Evolutionary conservation across 2,329 filamentous ascomycete genomes (phyloP).

Genomic region (Venturia oleaginea): DNA sequence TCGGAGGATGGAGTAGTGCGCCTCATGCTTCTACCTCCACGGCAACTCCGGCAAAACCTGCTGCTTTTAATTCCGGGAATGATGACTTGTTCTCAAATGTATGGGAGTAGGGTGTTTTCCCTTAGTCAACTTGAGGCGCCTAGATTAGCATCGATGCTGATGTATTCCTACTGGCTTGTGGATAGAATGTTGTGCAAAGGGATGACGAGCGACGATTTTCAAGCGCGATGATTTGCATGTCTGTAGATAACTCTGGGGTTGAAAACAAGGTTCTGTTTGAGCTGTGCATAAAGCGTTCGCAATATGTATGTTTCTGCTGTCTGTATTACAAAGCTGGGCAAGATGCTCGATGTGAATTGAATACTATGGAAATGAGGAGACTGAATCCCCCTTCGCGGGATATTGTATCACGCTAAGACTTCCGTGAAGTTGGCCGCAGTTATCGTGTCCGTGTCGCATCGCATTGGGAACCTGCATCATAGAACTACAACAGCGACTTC

Average conservation of each 20-base stretch:
- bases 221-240: neutral
- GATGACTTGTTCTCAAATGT: constrained; percentile 96
- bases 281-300: neutral
- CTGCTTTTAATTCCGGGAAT: constrained; percentile 44
- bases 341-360: no score
- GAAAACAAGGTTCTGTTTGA: neutral
- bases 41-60: constrained; percentile 37
- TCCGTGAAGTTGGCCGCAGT: neutral
- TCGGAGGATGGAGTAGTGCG: constrained; percentile 82
- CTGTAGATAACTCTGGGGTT: neutral
- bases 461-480: neutral
- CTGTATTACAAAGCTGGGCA: no score
- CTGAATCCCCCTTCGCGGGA: neutral
- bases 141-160: neutral
- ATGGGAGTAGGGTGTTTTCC: constrained; percentile 56
- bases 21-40: constrained; percentile 37
- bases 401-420: constrained; percentile 1
- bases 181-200: neutral
- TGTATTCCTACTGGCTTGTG: neutral
- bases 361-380: neutral
- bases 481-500: neutral
- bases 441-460: neutral
- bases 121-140: neutral
- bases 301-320: no score
- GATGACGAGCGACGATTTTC: neutral